Percentiles rank a stretch among this genome's conserved stretches.
Evolutionary conservation across 371 early-diverging fungal species (phyloP).

Genomic region (Mortierella sp.): DNA sequence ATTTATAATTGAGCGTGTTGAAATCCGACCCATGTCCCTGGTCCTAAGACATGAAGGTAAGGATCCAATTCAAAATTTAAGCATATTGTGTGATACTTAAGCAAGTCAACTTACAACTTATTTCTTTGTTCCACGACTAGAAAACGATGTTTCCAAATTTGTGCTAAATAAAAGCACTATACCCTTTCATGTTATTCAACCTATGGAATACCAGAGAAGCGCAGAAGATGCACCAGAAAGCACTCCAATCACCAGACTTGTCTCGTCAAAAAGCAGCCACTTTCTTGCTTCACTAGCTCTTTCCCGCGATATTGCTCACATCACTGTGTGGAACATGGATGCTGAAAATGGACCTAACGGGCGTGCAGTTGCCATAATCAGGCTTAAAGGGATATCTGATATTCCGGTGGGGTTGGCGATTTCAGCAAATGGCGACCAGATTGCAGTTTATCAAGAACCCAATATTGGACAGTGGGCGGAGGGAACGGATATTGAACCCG

Average conservation of each 20-base stretch:
- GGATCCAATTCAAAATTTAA: neutral
- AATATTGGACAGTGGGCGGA: constrained; percentile 45
- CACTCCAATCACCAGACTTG: constrained; percentile 25
- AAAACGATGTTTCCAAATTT: too few species aligned
- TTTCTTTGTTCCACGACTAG: too few species aligned
- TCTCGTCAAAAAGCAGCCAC: constrained; percentile 15
- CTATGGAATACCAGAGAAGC: neutral
- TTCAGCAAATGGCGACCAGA: constrained; percentile 38
- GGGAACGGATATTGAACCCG: neutral
- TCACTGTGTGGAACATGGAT: constrained; percentile 41
- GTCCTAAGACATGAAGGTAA: constrained; percentile 10
- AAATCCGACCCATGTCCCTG: constrained; percentile 20
- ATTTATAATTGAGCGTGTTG: constrained; percentile 36
- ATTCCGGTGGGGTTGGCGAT: constrained; percentile 34
- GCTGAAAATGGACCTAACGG: neutral
- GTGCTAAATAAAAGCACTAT: neutral
- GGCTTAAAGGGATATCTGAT: constrained; percentile 11
- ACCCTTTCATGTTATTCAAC: neutral
- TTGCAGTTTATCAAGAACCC: constrained; percentile 47
- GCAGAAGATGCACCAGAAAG: neutral
- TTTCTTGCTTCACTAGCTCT: constrained; percentile 38
- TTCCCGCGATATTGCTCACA: constrained; percentile 12
- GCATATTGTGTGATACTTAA: too few species aligned
- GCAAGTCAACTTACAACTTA: too few species aligned
- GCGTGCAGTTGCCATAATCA: constrained; percentile 8